Conservation (phyloP, 2,329 filamentous ascomycete genomes). For the Fusarium newnesense region DNA sequence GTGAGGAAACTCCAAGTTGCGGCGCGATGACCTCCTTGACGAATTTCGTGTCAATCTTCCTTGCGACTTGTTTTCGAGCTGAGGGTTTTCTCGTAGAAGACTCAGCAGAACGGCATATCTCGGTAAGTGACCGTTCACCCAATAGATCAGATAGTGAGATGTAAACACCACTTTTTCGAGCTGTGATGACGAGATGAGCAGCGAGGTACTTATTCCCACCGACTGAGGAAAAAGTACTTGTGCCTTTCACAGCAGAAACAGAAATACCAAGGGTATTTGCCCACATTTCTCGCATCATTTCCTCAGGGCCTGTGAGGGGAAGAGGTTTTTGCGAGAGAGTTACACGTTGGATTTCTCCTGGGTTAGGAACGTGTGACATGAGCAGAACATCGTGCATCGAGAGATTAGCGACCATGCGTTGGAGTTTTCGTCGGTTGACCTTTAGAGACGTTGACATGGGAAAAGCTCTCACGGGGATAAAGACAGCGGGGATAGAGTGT, state of each 20-base stretch:
- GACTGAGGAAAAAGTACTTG: conserved; percentile 57
- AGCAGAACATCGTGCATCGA: conserved; percentile 56
- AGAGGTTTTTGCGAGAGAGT: conserved; percentile 53
- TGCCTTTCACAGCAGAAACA: conserved; percentile 53
- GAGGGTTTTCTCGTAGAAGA: conserved; percentile 14
- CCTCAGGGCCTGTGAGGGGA: conserved; percentile 59
- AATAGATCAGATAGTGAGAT: conserved; percentile 58
- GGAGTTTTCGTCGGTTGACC: conserved; percentile 60
- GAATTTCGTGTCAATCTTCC: conserved; percentile 48
- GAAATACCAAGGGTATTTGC: conserved; percentile 54
- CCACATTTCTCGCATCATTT: conserved; percentile 61
- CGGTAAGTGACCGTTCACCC: conserved; percentile 53
- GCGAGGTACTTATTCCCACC: conserved; percentile 60
- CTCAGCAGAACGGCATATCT: conserved; percentile 55
- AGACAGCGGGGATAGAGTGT: conserved; percentile 59
- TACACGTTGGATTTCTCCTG: conserved; percentile 49
- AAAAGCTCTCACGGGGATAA: conserved; percentile 59
- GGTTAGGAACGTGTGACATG: conserved; percentile 53
- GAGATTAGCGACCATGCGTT: conserved; percentile 55
- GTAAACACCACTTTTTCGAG: conserved; percentile 54
- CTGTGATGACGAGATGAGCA: conserved; percentile 56
- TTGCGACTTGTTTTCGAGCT: not conserved
- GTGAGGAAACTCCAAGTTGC: conserved; percentile 54
- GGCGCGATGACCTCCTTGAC: conserved; percentile 55
- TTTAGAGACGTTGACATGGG: conserved; percentile 63